phyloP scores from a whole-genome alignment of 768 basidiomycete species.

The Leccinellum albellum region DNA sequence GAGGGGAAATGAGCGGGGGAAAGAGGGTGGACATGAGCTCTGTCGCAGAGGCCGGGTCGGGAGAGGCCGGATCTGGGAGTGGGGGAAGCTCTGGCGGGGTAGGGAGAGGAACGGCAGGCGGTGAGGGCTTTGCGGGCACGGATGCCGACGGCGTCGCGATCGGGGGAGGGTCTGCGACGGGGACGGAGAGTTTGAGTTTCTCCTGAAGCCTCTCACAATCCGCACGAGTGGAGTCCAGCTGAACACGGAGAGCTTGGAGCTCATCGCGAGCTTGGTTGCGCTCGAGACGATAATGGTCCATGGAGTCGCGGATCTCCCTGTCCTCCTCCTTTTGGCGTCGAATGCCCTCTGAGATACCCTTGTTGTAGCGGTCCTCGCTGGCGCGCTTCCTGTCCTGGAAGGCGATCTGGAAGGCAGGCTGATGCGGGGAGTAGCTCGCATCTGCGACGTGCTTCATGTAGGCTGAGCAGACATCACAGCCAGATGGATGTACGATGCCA shows the following conservation, averaged over 20 bases:
- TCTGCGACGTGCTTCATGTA: slow-evolving; percentile 41
- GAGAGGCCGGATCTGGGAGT: background rate
- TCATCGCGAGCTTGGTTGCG: slow-evolving; percentile 35
- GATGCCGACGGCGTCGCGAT: slow-evolving; percentile 4
- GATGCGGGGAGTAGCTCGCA: slow-evolving; percentile 35
- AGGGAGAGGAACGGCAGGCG: slow-evolving; percentile 1
- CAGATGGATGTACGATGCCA: slow-evolving; percentile 39
- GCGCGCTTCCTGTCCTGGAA: slow-evolving; percentile 37
- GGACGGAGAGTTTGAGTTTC: slow-evolving; percentile 12
- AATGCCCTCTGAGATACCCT: slow-evolving; percentile 38
- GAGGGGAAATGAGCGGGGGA: slow-evolving; percentile 20
- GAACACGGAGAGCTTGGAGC: slow-evolving; percentile 30
- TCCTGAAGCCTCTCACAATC: slow-evolving; percentile 32
- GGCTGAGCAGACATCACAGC: slow-evolving; percentile 35
- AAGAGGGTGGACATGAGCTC: slow-evolving; percentile 20
- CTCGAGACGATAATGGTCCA: slow-evolving; percentile 34
- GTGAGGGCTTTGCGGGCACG: slow-evolving; percentile 4
- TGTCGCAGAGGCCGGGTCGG: slow-evolving; percentile 11
- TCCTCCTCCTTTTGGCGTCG: slow-evolving; percentile 40
- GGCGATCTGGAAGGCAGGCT: slow-evolving; percentile 39
- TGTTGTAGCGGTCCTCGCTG: slow-evolving; percentile 38
- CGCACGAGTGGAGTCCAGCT: slow-evolving; percentile 31
- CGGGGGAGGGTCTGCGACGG: slow-evolving; percentile 5
- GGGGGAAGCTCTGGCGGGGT: slow-evolving; percentile 7
- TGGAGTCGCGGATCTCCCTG: slow-evolving; percentile 30